These are phyloP conservation scores for Rhizopus stolonifer DNA, from an alignment of 371 early-diverging fungal genomes.

Conservation along the genomic window DNA sequence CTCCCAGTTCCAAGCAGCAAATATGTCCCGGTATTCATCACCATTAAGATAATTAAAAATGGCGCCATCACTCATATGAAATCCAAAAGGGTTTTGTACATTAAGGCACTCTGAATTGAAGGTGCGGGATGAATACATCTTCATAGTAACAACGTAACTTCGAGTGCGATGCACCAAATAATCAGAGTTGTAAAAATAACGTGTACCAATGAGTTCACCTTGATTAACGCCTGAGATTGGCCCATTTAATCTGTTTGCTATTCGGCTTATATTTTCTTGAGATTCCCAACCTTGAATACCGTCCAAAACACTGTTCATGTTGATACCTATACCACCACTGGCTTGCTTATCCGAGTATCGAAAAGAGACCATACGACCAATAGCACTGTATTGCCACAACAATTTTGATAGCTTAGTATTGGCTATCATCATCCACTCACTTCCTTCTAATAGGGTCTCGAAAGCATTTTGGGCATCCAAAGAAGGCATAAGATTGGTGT, in stretches of 20 bases:
- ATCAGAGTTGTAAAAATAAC: conserved; percentile 32
- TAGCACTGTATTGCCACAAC: conserved; percentile 35
- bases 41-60: conserved; percentile 31
- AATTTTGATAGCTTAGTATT: conserved; percentile 12
- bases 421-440: conserved; percentile 37
- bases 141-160: conserved; percentile 29
- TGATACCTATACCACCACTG: conserved; percentile 25
- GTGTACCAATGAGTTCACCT: conserved; percentile 30
- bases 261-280: conserved; percentile 2
- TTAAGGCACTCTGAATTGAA: conserved; percentile 36
- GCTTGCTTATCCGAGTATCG: conserved; percentile 19
- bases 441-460: conserved; percentile 23
- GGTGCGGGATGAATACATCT: conserved; percentile 39
- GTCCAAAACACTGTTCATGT: conserved; percentile 14
- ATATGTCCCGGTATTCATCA: conserved; percentile 33
- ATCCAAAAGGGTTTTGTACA: conserved; percentile 26
- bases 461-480: conserved; percentile 12
- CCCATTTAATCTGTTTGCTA: conserved; percentile 14
- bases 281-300: conserved; percentile 19
- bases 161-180: conserved; percentile 38
- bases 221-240: conserved; percentile 29
- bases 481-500: conserved; percentile 15
- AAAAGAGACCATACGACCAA: conserved; percentile 37
- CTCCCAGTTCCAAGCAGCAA: conserved; percentile 35
- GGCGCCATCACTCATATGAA: conserved; percentile 32